Percentiles rank a stretch among this genome's conserved stretches.
phyloP scores from a whole-genome alignment of 805 yeast genomes.

The Lipomyces mesembrius region DNA sequence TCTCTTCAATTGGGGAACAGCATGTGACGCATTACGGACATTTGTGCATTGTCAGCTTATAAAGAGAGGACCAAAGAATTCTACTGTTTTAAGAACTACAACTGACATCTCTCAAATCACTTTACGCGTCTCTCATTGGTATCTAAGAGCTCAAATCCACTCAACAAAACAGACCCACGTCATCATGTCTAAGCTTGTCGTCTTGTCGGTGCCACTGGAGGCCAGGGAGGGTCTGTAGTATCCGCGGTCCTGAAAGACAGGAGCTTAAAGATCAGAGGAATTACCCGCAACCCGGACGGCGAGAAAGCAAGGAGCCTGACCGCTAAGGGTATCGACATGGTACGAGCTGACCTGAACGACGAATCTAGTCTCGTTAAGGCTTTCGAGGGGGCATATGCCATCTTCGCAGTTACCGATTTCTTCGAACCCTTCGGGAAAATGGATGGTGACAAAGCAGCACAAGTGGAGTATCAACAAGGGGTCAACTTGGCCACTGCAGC shows the following conservation, averaged over 20 bases:
- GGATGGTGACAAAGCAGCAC: not conserved
- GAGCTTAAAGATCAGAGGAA: slow-evolving; percentile 30
- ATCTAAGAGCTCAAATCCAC: no score
- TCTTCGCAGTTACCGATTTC: slow-evolving; percentile 7
- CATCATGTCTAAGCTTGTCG: slow-evolving; percentile 11
- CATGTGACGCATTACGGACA: no score
- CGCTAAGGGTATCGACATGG: slow-evolving; percentile 5
- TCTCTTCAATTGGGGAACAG: no score
- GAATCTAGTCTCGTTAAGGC: not conserved
- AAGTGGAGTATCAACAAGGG: not conserved
- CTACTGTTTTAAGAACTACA: no score
- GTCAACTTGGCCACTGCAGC: slow-evolving; percentile 3
- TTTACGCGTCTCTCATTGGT: no score
- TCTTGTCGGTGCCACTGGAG: slow-evolving; percentile 35
- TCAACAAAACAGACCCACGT: no score
- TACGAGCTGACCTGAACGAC: slow-evolving; percentile 9
- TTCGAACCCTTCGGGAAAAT: not conserved
- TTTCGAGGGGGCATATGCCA: slow-evolving; percentile 6
- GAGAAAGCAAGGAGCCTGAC: slow-evolving; percentile 1
- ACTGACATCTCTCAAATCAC: no score
- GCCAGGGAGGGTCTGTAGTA: slow-evolving; percentile 38
- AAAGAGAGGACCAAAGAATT: no score
- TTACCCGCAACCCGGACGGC: slow-evolving; percentile 22
- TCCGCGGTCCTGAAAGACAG: slow-evolving; percentile 12
- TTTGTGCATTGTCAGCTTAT: no score